Evolutionary conservation across 495 filamentous ascomycete genomes (phyloP).

Genomic region (Hypoxylon crocopeplum): DNA sequence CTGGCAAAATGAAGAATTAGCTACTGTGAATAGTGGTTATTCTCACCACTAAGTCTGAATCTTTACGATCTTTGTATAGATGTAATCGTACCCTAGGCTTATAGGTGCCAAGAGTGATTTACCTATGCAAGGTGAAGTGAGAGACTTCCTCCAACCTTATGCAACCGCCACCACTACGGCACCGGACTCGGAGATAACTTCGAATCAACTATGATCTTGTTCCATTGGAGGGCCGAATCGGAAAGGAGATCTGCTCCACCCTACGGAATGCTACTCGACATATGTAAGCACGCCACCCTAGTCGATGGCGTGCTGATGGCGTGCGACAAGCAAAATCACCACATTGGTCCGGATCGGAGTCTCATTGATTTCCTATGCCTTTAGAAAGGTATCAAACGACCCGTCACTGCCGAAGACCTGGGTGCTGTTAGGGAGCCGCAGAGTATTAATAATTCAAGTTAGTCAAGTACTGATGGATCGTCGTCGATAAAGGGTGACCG

Average conservation of each 20-base stretch:
- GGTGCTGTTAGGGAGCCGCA: not conserved
- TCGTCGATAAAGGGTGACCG: not conserved
- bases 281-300: conserved; percentile 33
- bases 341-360: conserved; percentile 25
- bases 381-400: not conserved
- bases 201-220: conserved; percentile 8
- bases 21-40: too few relatives aligned
- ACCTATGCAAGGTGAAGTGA: too few relatives aligned
- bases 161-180: conserved; percentile 12
- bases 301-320: conserved; percentile 40
- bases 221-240: conserved; percentile 17
- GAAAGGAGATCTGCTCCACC: conserved; percentile 27
- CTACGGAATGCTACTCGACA: conserved; percentile 9
- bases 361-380: conserved; percentile 1
- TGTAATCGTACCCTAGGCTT: too few relatives aligned
- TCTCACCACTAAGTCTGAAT: too few relatives aligned
- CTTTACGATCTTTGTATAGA: too few relatives aligned
- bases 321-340: conserved; percentile 27
- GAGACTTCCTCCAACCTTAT: not conserved
- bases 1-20: too few relatives aligned
- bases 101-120: too few relatives aligned
- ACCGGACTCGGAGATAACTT: conserved; percentile 28
- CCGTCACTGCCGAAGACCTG: conserved; percentile 8
- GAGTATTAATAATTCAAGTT: conserved; percentile 6
- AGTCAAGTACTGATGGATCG: too few relatives aligned